phyloP scores from a whole-genome alignment of 1,139 yeast species.

The Pichiaceae sp. region DNA sequence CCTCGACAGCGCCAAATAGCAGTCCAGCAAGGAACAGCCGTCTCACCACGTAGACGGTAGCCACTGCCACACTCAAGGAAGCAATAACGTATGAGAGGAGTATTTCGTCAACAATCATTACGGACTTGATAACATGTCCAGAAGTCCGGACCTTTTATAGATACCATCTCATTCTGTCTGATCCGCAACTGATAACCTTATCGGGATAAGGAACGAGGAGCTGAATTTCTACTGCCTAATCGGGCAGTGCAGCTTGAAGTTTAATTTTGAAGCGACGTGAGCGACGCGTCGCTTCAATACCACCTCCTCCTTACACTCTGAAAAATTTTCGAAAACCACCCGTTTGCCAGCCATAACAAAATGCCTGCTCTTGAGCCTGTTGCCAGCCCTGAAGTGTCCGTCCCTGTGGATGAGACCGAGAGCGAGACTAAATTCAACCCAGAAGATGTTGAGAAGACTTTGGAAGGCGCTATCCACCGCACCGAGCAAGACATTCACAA shows the following conservation, averaged over 20 bases:
- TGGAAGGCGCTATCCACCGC: slow-evolving; percentile 1
- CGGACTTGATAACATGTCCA: too few species aligned
- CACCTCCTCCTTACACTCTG: background rate
- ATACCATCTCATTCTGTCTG: too few species aligned
- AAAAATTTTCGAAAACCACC: background rate
- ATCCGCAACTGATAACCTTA: too few species aligned
- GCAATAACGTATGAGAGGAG: background rate
- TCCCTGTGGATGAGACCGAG: background rate
- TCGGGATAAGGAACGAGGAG: too few species aligned
- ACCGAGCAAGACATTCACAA: background rate
- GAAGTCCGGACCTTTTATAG: too few species aligned
- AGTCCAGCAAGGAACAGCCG: background rate
- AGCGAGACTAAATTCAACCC: slow-evolving; percentile 8
- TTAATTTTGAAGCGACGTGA: too few species aligned
- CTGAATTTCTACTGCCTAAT: too few species aligned
- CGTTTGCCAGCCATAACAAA: background rate
- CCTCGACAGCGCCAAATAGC: background rate
- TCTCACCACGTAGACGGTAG: background rate
- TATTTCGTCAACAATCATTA: background rate
- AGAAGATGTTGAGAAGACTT: slow-evolving; percentile 3
- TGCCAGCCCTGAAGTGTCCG: background rate
- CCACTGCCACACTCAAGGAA: background rate
- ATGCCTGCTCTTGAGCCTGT: background rate
- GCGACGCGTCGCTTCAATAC: too few species aligned
- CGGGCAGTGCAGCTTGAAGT: too few species aligned